Base-by-base conservation (phyloP, 2,329 filamentous ascomycete species). In the Fusarium protoensiforme region DNA sequence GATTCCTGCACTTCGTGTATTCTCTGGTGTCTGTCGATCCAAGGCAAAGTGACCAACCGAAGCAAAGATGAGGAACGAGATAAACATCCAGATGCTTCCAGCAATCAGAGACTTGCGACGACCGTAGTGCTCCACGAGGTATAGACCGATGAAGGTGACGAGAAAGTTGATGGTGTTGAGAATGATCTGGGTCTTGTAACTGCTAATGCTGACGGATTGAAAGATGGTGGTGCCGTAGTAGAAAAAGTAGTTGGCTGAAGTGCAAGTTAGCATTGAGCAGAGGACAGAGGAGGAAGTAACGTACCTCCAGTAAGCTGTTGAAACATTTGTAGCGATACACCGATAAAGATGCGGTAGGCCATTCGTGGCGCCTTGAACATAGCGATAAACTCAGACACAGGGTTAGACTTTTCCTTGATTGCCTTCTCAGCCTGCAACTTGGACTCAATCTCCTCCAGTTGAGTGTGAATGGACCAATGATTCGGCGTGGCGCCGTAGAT, bases 61-160 rank as follows among this genome's bases (percentile, higher is more conserved):
- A 1, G 87, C 86, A 48, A 88, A 88, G 67, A 89, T 84, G 61
- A 92, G 80, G 83, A 92, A 92, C 79, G 90, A 92, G 14, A 84
- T 71, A 22, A 85, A 85, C 87, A 88, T 88, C 88, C 91, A 92
- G 1, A 88, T 78, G 4, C 89, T 88, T n/a, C 91, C 92, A 0
- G 82, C 79, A 54, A 93, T 89, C 2, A 93, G 84, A 4, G 89
- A 90, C 73, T 87, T 88, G 57, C 92, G 88, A 8, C 92, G 89
- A 65, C 92, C 91, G 54, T 87, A 91, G 68, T 91, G 87, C 79
- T 93, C 91, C 16, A 93, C 89, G n/a, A 93, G 84, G 77, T 91
- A 93, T n/a, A 93, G 84, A 62, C 92, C 91, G 27, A 89, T 86
- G 72, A 93, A 90, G 8, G 92, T 93, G 69, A 89, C 89, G 60